These are phyloP conservation scores for Chalara sp. DNA, from an alignment of 2,329 filamentous ascomycete species.

Conservation along the genomic window DNA sequence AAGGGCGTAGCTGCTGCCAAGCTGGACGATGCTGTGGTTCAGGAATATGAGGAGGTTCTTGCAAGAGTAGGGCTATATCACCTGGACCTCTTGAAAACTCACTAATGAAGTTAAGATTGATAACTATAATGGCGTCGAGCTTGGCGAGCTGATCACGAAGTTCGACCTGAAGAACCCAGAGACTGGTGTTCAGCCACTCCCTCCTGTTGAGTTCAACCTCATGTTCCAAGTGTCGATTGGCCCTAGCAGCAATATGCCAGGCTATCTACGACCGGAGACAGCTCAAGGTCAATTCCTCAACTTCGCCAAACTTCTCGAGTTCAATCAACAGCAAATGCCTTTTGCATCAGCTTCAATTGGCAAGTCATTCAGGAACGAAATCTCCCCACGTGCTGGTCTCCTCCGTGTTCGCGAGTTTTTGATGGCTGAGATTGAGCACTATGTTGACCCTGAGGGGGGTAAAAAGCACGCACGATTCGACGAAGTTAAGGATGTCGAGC, in stretches of 20 bases:
- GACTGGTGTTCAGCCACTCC: slow-evolving; percentile 68
- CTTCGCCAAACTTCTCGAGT: slow-evolving; percentile 92
- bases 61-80: slow-evolving; percentile 46
- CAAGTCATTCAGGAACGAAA: slow-evolving; percentile 97
- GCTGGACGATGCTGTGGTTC: slow-evolving; percentile 76
- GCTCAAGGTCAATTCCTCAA: slow-evolving; percentile 97
- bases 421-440: slow-evolving; percentile 99
- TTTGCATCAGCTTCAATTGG: slow-evolving; percentile 96
- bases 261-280: slow-evolving; percentile 87
- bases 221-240: slow-evolving; percentile 98
- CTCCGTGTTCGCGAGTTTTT: slow-evolving; percentile 93
- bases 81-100: not conserved
- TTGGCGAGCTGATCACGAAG: slow-evolving; percentile 83
- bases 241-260: slow-evolving; percentile 78
- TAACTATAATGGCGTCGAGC: slow-evolving; percentile 83
- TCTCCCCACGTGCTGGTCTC: slow-evolving; percentile 86
- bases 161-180: slow-evolving; percentile 85
- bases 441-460: slow-evolving; percentile 86
- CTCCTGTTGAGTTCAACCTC: slow-evolving; percentile 90
- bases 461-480: slow-evolving; percentile 90
- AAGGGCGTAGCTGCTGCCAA: slow-evolving; percentile 71
- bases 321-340: slow-evolving; percentile 91
- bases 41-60: slow-evolving; percentile 87
- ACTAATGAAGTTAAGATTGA: slow-evolving; percentile 56
- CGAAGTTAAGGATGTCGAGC: slow-evolving; percentile 76